phyloP scores from a whole-genome alignment of 2,329 filamentous ascomycete genomes.

The Pyricularia grisea region DNA sequence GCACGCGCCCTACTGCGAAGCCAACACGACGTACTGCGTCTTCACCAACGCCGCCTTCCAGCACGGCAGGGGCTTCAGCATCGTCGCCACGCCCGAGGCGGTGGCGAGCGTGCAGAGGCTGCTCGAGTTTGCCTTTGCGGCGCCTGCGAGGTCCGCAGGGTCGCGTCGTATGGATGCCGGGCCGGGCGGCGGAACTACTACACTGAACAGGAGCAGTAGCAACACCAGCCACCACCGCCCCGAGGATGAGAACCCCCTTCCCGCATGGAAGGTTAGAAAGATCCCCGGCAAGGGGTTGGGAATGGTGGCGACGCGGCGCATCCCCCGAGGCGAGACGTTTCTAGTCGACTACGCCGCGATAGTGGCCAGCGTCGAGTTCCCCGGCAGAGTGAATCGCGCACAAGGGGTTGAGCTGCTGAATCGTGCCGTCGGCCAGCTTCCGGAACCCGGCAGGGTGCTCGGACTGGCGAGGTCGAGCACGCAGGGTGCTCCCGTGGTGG shows the following conservation, averaged over 20 bases:
- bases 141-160: neutral
- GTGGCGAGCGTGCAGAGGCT: slow-evolving; percentile 17
- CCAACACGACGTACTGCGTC: slow-evolving; percentile 15
- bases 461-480: slow-evolving; percentile 17
- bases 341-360: slow-evolving; percentile 21
- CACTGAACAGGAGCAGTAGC: neutral
- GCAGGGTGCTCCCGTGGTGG: slow-evolving; percentile 12
- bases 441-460: slow-evolving; percentile 16
- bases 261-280: slow-evolving; percentile 17
- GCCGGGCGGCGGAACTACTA: too few species aligned
- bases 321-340: slow-evolving; percentile 17
- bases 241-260: too few species aligned
- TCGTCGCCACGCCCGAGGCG: slow-evolving; percentile 20
- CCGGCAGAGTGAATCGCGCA: slow-evolving; percentile 15
- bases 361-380: slow-evolving; percentile 20
- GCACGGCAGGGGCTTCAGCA: slow-evolving; percentile 9
- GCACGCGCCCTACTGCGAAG: slow-evolving; percentile 14
- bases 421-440: slow-evolving; percentile 18
- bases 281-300: slow-evolving; percentile 22
- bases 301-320: slow-evolving; percentile 17
- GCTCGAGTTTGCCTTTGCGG: slow-evolving; percentile 13
- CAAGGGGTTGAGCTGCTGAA: slow-evolving; percentile 21
- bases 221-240: neutral
- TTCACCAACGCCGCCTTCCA: slow-evolving; percentile 13
- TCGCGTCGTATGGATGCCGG: too few species aligned